These are phyloP conservation scores for Colletotrichum sojae DNA, from an alignment of 2,329 filamentous ascomycete genomes.

Conservation along the genomic window DNA sequence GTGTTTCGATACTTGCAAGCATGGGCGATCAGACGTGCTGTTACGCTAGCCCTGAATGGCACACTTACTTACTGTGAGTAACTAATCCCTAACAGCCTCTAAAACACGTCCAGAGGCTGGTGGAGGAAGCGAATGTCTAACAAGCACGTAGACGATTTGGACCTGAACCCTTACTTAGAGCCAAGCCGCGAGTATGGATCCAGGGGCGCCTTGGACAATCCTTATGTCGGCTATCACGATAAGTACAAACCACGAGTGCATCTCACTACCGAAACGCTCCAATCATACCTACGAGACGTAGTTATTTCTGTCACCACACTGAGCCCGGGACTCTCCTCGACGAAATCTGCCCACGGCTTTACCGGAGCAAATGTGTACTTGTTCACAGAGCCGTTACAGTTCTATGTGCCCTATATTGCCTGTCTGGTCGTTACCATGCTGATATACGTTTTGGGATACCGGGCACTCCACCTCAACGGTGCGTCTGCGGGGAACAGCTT, in stretches of 20 bases:
- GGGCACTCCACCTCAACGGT: constrained; percentile 6
- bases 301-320: background rate
- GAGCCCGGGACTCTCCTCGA: background rate
- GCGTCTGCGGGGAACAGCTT: background rate
- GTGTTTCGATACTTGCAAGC: background rate
- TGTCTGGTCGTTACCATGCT: constrained; percentile 1
- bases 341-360: background rate
- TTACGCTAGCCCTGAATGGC: background rate
- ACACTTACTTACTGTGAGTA: background rate
- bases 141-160: background rate
- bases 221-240: constrained; percentile 14
- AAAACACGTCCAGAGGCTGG: too few relatives aligned
- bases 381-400: background rate
- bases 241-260: background rate
- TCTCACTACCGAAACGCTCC: background rate
- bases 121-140: too few relatives aligned
- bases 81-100: background rate
- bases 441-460: background rate
- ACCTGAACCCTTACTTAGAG: background rate
- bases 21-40: background rate
- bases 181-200: background rate
- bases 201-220: background rate
- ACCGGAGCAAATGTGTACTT: background rate
- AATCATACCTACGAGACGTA: background rate
- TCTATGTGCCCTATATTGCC: constrained; percentile 8